Evolutionary conservation across 2,329 filamentous ascomycete species (phyloP).

Genomic region (Aspergillus carbonarius): DNA sequence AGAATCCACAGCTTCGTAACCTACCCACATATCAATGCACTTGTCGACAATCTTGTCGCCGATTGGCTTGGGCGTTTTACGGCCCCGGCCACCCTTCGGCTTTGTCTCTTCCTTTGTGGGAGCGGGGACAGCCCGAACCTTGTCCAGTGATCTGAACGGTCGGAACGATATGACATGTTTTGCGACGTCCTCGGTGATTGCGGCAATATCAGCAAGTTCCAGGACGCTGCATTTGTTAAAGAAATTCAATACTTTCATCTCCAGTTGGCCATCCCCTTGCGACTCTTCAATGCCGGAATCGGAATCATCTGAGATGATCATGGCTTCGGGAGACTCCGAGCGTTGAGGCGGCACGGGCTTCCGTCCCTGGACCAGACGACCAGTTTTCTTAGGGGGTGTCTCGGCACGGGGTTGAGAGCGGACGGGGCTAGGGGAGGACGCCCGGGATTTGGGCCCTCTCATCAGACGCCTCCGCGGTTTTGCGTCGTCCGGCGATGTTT

Average conservation of each 20-base stretch:
- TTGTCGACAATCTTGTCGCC: conserved; percentile 68
- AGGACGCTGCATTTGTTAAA: conserved; percentile 76
- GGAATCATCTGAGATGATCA: conserved; percentile 48
- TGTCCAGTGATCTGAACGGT: conserved; percentile 68
- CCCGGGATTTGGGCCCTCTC: conserved; percentile 36
- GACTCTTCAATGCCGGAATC: conserved; percentile 41
- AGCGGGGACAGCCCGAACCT: conserved; percentile 64
- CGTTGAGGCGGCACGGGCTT: conserved; percentile 36
- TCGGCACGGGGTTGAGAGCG: conserved; percentile 14
- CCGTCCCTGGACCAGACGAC: conserved; percentile 52
- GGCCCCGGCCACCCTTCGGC: conserved; percentile 54
- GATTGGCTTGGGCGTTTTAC: conserved; percentile 54
- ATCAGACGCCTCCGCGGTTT: conserved; percentile 41
- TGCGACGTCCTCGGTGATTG: conserved; percentile 68
- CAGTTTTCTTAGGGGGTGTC: conserved; percentile 27
- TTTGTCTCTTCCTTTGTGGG: conserved; percentile 34
- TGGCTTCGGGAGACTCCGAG: conserved; percentile 35
- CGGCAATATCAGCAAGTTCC: conserved; percentile 79
- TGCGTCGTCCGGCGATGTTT: conserved; percentile 24
- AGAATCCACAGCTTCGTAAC: conserved; percentile 79
- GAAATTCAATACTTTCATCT: conserved; percentile 67
- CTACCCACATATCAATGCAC: conserved; percentile 70
- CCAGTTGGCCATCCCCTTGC: conserved; percentile 45
- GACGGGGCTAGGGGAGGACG: conserved; percentile 26
- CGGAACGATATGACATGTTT: conserved; percentile 68